Conservation (phyloP, 2,329 filamentous ascomycete species). For the Verruconis gallopava region DNA sequence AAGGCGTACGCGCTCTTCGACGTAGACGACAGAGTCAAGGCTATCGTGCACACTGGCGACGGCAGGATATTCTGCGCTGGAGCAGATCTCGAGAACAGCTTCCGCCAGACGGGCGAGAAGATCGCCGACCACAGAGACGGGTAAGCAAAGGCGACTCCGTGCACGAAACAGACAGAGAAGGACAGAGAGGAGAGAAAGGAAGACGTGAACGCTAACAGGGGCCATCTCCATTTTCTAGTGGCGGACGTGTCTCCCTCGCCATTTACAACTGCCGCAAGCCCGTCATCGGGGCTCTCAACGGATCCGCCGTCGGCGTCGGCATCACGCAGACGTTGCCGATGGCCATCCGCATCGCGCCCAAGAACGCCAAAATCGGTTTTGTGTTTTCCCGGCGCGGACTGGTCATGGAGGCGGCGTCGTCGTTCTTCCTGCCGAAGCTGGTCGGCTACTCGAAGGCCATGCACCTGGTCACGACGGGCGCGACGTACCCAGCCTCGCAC, state of each 20-base stretch:
- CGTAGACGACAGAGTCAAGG: slow-evolving; percentile 41
- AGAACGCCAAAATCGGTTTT: slow-evolving; percentile 55
- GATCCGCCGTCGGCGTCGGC: slow-evolving; percentile 44
- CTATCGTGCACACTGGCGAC: slow-evolving; percentile 40
- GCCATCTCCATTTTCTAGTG: no score
- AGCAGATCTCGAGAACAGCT: slow-evolving; percentile 42
- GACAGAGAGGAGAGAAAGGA: no score
- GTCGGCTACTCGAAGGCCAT: slow-evolving; percentile 52
- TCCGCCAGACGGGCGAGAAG: slow-evolving; percentile 30
- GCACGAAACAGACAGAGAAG: no score
- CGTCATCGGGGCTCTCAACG: slow-evolving; percentile 42
- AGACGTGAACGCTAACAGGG: no score
- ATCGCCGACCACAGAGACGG: slow-evolving; percentile 40
- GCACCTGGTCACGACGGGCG: slow-evolving; percentile 54
- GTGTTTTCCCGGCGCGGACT: slow-evolving; percentile 60
- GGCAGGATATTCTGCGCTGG: slow-evolving; percentile 43
- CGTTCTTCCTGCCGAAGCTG: slow-evolving; percentile 58
- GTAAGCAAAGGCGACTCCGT: no score
- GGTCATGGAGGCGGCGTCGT: slow-evolving; percentile 58
- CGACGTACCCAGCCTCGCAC: slow-evolving; percentile 40
- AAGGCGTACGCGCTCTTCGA: slow-evolving; percentile 39
- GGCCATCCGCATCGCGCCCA: slow-evolving; percentile 40
- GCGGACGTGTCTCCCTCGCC: slow-evolving; percentile 36
- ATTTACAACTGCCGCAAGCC: slow-evolving; percentile 45
- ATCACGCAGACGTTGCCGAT: slow-evolving; percentile 47